These are phyloP conservation scores for Pseudovirgaria hyperparasitica DNA, from an alignment of 2,329 filamentous ascomycete species.

Conservation along the genomic window DNA sequence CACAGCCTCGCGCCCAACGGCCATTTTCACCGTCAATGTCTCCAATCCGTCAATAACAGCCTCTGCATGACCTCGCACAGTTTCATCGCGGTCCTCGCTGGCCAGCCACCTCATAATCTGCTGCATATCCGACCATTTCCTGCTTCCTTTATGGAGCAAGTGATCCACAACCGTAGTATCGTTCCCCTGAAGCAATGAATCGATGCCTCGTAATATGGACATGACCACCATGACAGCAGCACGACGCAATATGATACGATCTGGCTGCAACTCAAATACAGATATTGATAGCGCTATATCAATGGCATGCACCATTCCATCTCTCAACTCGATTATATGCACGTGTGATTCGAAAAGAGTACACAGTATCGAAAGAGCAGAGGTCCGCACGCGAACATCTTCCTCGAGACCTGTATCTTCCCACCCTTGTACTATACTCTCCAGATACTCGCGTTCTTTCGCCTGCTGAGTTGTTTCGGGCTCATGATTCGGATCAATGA, in stretches of 20 bases:
- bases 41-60: conserved; percentile 56
- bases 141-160: conserved; percentile 39
- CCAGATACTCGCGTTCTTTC: conserved; percentile 35
- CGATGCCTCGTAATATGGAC: conserved; percentile 47
- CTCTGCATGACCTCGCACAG: conserved; percentile 54
- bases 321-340: conserved; percentile 35
- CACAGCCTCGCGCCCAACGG: too few species aligned
- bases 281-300: conserved; percentile 53
- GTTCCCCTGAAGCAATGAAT: conserved; percentile 29
- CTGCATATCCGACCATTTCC: conserved; percentile 48
- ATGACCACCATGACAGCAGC: conserved; percentile 53
- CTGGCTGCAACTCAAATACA: conserved; percentile 45
- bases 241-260: conserved; percentile 52
- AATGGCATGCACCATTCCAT: conserved; percentile 30
- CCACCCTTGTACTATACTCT: conserved; percentile 55
- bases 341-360: conserved; percentile 48
- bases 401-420: conserved; percentile 51
- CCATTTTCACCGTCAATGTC: conserved; percentile 43
- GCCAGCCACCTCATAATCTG: conserved; percentile 51
- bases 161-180: conserved; percentile 36
- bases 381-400: conserved; percentile 57
- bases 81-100: conserved; percentile 51
- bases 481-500: conserved; percentile 17
- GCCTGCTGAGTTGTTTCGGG: conserved; percentile 12
- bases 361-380: conserved; percentile 54